Evolutionary conservation across 768 basidiomycete genomes (phyloP).

Genomic region (Coprinopsis sp.): DNA sequence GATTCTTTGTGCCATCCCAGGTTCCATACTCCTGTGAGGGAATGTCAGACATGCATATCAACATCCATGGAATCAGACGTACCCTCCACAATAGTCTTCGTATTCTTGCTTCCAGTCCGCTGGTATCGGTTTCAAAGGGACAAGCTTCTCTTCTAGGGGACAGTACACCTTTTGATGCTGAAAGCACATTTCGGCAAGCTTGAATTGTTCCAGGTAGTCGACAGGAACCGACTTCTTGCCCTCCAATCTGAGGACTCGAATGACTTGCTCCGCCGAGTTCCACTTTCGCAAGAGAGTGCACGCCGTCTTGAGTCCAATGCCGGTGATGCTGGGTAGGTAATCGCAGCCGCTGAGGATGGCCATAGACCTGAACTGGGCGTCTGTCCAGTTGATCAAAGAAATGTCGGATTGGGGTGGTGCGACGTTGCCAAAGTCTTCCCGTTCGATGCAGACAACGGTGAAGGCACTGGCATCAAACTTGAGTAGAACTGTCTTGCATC

Average conservation of each 20-base stretch:
- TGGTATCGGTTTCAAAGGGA: conserved; percentile 62
- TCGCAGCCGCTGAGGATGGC: conserved; percentile 92
- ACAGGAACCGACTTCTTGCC: conserved; percentile 80
- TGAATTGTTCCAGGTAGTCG: conserved; percentile 71
- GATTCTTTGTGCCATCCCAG: conserved; percentile 57
- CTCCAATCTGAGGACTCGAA: conserved; percentile 71
- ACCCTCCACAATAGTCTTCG: conserved; percentile 76
- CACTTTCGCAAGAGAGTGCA: conserved; percentile 75
- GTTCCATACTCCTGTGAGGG: conserved; percentile 54
- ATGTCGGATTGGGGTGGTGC: conserved; percentile 45
- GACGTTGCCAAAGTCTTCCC: conserved; percentile 62
- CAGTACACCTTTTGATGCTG: conserved; percentile 90
- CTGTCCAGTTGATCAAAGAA: conserved; percentile 85
- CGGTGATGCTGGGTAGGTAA: conserved; percentile 85
- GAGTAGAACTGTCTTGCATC: conserved; percentile 89
- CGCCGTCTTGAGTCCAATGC: conserved; percentile 93
- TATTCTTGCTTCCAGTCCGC: conserved; percentile 53
- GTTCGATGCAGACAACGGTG: conserved; percentile 63
- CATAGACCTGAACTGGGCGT: conserved; percentile 88
- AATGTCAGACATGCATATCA: conserved; percentile 6
- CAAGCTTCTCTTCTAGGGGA: conserved; percentile 58
- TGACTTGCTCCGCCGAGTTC: conserved; percentile 80
- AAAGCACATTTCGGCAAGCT: conserved; percentile 87
- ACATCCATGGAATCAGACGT: conserved; percentile 17
- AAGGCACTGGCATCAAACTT: conserved; percentile 74